Evolutionary conservation across 148 eudicot species (phyloP).

Genomic region (Persicaria tinctoria): DNA sequence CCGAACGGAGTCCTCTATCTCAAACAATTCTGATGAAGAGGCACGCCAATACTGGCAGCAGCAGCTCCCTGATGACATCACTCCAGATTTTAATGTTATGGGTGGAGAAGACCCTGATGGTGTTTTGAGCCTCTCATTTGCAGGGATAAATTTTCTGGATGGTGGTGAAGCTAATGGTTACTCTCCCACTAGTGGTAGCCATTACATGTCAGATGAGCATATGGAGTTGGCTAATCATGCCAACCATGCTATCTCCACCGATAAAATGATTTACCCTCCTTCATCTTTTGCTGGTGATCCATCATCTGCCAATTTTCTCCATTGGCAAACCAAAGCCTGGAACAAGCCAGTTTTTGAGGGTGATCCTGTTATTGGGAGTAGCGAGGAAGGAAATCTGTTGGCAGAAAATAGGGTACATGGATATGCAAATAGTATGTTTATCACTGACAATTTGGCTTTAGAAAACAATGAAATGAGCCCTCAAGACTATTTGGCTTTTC

Average conservation of each 20-base stretch:
- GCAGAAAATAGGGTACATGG: slow-evolving; percentile 29
- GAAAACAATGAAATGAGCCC: slow-evolving; percentile 44
- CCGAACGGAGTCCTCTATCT: slow-evolving; percentile 66
- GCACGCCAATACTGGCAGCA: slow-evolving; percentile 81
- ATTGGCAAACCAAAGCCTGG: slow-evolving; percentile 44
- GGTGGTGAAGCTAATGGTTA: slow-evolving; percentile 30
- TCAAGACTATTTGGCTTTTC: slow-evolving; percentile 66
- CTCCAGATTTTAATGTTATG: slow-evolving; percentile 73
- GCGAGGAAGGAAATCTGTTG: slow-evolving; percentile 32
- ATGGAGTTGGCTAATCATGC: slow-evolving; percentile 33
- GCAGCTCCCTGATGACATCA: slow-evolving; percentile 95
- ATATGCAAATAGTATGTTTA: slow-evolving; percentile 28
- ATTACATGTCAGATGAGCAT: slow-evolving; percentile 40
- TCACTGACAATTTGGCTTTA: slow-evolving; percentile 29
- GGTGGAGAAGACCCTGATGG: slow-evolving; percentile 50
- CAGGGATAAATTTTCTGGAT: slow-evolving; percentile 54
- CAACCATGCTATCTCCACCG: slow-evolving; percentile 34
- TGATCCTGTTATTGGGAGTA: slow-evolving; percentile 39
- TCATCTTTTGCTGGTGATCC: slow-evolving; percentile 43
- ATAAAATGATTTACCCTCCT: slow-evolving; percentile 36
- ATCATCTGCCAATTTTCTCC: slow-evolving; percentile 39
- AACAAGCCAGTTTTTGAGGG: slow-evolving; percentile 37
- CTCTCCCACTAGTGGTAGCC: slow-evolving; percentile 32
- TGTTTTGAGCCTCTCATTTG: slow-evolving; percentile 45
- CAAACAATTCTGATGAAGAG: slow-evolving; percentile 80